A percentile compares a stretch with the other conserved stretches of the same genome.
These are phyloP conservation scores for Endocarpon pusillum DNA, from an alignment of 495 filamentous ascomycete genomes.

Conservation along the genomic window DNA sequence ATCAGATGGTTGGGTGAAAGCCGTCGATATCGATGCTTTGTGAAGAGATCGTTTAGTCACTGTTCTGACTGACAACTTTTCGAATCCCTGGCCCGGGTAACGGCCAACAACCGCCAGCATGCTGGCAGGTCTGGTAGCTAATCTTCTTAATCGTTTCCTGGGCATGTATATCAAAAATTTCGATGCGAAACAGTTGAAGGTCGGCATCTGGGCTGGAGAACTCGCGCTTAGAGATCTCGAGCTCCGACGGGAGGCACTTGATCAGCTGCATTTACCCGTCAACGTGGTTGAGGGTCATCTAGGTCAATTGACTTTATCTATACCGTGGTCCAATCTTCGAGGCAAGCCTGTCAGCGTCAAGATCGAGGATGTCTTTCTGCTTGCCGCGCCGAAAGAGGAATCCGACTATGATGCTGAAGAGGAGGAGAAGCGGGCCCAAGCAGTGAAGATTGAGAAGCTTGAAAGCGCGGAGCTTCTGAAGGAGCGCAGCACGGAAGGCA, in stretches of 20 bases:
- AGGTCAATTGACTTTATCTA: slow-evolving; percentile 72
- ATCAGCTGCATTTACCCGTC: slow-evolving; percentile 85
- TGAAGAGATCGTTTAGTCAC: too few relatives aligned
- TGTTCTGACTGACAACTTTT: too few relatives aligned
- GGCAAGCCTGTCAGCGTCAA: slow-evolving; percentile 86
- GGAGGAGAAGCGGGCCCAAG: slow-evolving; percentile 64
- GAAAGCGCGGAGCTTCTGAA: slow-evolving; percentile 89
- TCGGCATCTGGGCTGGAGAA: slow-evolving; percentile 96
- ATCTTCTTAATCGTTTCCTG: slow-evolving; percentile 92
- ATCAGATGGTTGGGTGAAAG: too few relatives aligned
- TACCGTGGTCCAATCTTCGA: slow-evolving; percentile 90
- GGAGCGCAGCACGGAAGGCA: slow-evolving; percentile 77
- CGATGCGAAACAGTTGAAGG: slow-evolving; percentile 86
- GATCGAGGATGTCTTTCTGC: slow-evolving; percentile 89
- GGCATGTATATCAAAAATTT: slow-evolving; percentile 99
- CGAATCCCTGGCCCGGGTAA: slow-evolving; percentile 23
- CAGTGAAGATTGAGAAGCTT: slow-evolving; percentile 91
- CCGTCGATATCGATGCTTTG: too few relatives aligned
- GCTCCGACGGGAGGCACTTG: slow-evolving; percentile 81
- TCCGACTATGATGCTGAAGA: slow-evolving; percentile 84
- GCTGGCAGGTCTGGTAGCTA: slow-evolving; percentile 58
- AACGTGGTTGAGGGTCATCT: slow-evolving; percentile 95
- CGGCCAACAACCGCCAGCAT: slow-evolving; percentile 29
- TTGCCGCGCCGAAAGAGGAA: slow-evolving; percentile 89
- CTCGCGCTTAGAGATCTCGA: slow-evolving; percentile 85